A percentile compares a stretch with the other conserved stretches of the same genome.
phyloP scores from a whole-genome alignment of 2,329 filamentous ascomycete genomes.

The Aspergillus hortae region DNA sequence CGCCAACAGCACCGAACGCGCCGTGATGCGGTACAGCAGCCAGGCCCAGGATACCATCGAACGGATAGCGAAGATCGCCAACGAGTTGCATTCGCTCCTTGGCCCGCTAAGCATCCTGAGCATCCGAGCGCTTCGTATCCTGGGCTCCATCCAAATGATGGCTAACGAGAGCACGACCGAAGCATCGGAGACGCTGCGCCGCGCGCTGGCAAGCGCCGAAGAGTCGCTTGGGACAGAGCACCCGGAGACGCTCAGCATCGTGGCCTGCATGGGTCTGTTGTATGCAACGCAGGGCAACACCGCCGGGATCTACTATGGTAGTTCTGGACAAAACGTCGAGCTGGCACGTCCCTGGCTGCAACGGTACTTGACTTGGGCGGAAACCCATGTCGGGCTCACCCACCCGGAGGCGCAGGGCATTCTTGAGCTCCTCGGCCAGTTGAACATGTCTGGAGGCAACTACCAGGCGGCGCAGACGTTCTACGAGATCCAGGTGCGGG shows the following conservation, averaged over 20 bases:
- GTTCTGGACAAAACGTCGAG: conserved; percentile 5
- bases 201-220: conserved; percentile 25
- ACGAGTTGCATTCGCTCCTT: conserved; percentile 19
- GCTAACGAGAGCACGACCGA: conserved; percentile 14
- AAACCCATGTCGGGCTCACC: conserved; percentile 18
- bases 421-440: conserved; percentile 20
- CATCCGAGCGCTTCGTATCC: conserved; percentile 22
- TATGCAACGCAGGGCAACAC: conserved; percentile 18
- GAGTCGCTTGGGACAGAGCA: conserved; percentile 24
- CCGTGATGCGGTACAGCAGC: conserved; percentile 9
- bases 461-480: conserved; percentile 25
- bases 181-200: conserved; percentile 28
- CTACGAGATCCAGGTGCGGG: conserved; percentile 21
- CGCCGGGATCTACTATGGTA: neutral
- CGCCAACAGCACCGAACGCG: conserved; percentile 1
- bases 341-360: conserved; percentile 25
- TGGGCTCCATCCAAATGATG: conserved; percentile 19
- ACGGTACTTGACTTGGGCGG: conserved; percentile 27
- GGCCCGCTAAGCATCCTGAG: conserved; percentile 21
- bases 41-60: conserved; percentile 17
- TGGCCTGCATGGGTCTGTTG: conserved; percentile 27
- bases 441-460: conserved; percentile 20
- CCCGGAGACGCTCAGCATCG: conserved; percentile 23
- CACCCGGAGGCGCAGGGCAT: conserved; percentile 21
- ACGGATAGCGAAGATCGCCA: conserved; percentile 12